A percentile compares a stretch with the other conserved stretches of the same genome.
Conservation (phyloP, 768 basidiomycete species). For the Exidia glandulosa region DNA sequence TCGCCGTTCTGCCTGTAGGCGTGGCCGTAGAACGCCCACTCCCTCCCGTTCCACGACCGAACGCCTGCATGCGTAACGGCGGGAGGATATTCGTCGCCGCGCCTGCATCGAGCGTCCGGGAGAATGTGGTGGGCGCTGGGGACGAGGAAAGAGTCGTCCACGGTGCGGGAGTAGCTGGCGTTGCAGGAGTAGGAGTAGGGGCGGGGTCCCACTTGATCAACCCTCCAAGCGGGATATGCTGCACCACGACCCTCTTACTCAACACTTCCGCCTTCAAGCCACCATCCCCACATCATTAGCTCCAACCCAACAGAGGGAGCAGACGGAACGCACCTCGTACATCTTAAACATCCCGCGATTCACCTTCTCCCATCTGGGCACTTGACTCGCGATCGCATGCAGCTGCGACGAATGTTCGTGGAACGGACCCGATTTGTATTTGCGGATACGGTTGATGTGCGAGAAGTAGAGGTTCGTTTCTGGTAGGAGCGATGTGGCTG, state of each 20-base stretch:
- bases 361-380: slow-evolving; percentile 85
- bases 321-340: slow-evolving; percentile 62
- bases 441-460: slow-evolving; percentile 63
- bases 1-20: background rate
- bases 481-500: too few relatives aligned
- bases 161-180: background rate
- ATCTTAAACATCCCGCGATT: slow-evolving; percentile 88
- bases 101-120: background rate
- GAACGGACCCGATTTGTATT: slow-evolving; percentile 81
- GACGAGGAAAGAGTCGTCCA: too few relatives aligned
- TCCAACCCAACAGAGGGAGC: background rate
- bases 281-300: too few relatives aligned
- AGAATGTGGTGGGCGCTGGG: background rate
- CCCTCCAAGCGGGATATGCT: slow-evolving; percentile 83
- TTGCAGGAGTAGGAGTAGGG: background rate
- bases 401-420: slow-evolving; percentile 88
- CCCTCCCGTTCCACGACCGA: background rate
- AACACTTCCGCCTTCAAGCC: slow-evolving; percentile 82
- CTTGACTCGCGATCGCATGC: slow-evolving; percentile 75
- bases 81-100: background rate
- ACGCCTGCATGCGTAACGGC: background rate
- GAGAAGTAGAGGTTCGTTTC: slow-evolving; percentile 70
- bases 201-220: slow-evolving; percentile 52
- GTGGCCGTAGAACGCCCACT: background rate
- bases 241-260: slow-evolving; percentile 90